Percentiles rank a stretch among this genome's conserved stretches.
Evolutionary conservation across 2,329 filamentous ascomycete species (phyloP).

Genomic region (Colletotrichum sp.): DNA sequence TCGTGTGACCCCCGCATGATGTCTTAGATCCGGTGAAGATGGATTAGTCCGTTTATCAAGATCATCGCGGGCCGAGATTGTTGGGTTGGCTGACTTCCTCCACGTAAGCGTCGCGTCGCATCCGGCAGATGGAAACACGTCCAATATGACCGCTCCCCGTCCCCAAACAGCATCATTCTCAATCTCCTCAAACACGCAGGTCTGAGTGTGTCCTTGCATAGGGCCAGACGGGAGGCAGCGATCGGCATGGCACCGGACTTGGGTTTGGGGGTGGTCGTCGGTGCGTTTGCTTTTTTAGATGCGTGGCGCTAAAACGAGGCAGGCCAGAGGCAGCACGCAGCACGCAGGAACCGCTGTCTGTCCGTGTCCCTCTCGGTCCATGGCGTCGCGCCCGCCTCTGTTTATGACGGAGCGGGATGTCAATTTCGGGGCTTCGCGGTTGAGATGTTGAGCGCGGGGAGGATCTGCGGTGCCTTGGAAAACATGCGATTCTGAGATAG

Average conservation of each 20-base stretch:
- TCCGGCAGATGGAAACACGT: not conserved
- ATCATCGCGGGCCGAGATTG: not conserved
- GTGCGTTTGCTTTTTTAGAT: not conserved
- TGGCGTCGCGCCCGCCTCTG: not conserved
- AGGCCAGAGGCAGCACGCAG: not conserved
- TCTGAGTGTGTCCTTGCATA: not conserved
- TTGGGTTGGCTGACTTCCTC: not conserved
- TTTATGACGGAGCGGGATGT: not conserved
- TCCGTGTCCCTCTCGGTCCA: slow-evolving; percentile 3
- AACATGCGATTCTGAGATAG: not conserved
- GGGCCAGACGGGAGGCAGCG: not conserved
- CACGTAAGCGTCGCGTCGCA: not conserved
- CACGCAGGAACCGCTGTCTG: not conserved
- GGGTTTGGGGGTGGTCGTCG: not conserved
- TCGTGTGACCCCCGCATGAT: not conserved
- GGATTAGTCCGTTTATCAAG: not conserved
- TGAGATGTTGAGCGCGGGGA: not conserved
- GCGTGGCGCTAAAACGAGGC: not conserved
- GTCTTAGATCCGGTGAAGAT: not conserved
- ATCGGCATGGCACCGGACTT: not conserved
- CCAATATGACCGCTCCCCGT: not conserved
- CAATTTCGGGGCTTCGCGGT: not conserved
- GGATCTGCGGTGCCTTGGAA: not conserved
- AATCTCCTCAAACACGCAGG: not conserved
- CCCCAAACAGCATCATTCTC: not conserved